These are phyloP conservation scores for Elaeagnus macrophylla DNA, from an alignment of 306 rosid genomes.

Conservation along the genomic window DNA sequence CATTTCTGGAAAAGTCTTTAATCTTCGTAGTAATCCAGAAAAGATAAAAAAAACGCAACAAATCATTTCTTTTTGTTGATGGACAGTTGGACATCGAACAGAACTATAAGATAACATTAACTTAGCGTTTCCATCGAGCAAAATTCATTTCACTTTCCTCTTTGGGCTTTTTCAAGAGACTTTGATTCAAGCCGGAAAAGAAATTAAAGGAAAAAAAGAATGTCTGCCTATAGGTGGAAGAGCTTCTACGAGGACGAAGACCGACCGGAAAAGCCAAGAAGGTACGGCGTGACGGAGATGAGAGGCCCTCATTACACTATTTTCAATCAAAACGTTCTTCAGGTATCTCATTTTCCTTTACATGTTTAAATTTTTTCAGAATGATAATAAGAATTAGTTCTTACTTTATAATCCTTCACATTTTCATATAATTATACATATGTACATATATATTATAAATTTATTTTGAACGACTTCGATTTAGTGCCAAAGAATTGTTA, in stretches of 20 bases:
- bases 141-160: too few relatives aligned
- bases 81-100: too few relatives aligned
- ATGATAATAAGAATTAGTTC: neutral
- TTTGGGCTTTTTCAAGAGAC: too few relatives aligned
- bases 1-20: too few relatives aligned
- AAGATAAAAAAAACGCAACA: too few relatives aligned
- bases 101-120: too few relatives aligned
- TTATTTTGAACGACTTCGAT: neutral
- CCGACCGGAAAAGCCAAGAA: slow-evolving; percentile 80
- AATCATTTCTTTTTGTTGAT: too few relatives aligned
- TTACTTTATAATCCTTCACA: neutral
- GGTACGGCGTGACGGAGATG: slow-evolving; percentile 81
- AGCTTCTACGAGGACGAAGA: slow-evolving; percentile 72
- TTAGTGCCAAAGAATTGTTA: neutral
- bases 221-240: slow-evolving; percentile 73
- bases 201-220: slow-evolving; percentile 8
- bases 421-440: neutral
- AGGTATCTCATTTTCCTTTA: slow-evolving; percentile 26
- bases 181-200: too few relatives aligned
- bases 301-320: slow-evolving; percentile 54
- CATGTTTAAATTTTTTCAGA: neutral
- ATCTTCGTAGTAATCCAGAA: too few relatives aligned
- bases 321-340: slow-evolving; percentile 51
- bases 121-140: too few relatives aligned
- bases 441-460: too few relatives aligned